Conservation (phyloP, 164 flowering plant genomes). For the Platanus orientalis region DNA sequence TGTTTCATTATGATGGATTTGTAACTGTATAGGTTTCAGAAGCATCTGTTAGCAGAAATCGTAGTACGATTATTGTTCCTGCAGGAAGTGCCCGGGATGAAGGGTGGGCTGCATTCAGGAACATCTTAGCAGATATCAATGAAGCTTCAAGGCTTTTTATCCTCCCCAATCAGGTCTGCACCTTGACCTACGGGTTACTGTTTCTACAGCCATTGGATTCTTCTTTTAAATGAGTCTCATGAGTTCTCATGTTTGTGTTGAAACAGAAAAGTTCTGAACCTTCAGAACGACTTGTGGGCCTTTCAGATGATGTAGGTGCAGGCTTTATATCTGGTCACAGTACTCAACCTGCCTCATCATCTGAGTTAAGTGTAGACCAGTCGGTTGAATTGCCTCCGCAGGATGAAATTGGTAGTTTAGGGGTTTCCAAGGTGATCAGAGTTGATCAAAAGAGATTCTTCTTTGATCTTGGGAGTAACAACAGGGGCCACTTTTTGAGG, state of each 20-base stretch:
- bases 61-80: conserved; percentile 96
- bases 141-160: conserved; percentile 76
- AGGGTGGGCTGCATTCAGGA: conserved; percentile 97
- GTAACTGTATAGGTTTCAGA: conserved; percentile 99
- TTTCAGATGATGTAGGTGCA: conserved; percentile 96
- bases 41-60: conserved; percentile 94
- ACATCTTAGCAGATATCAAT: conserved; percentile 89
- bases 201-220: neutral
- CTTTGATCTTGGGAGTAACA: conserved; percentile 97
- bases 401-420: conserved; percentile 66
- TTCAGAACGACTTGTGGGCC: conserved; percentile 74
- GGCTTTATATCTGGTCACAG: conserved; percentile 90
- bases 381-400: conserved; percentile 63
- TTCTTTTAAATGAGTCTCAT: conserved; percentile 10
- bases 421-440: conserved; percentile 82
- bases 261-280: conserved; percentile 73
- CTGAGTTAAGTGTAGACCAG: conserved; percentile 69
- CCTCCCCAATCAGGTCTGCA: conserved; percentile 64
- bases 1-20: too few relatives aligned
- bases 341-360: conserved; percentile 49
- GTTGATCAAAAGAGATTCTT: conserved; percentile 95
- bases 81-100: conserved; percentile 88
- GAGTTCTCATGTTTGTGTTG: neutral
- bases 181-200: neutral
- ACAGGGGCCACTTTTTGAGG: conserved; percentile 85